A percentile compares a stretch with the other conserved stretches of the same genome.
These are phyloP conservation scores for Trichophyton mentagrophytes DNA, from an alignment of 2,329 filamentous ascomycete genomes.

Conservation along the genomic window DNA sequence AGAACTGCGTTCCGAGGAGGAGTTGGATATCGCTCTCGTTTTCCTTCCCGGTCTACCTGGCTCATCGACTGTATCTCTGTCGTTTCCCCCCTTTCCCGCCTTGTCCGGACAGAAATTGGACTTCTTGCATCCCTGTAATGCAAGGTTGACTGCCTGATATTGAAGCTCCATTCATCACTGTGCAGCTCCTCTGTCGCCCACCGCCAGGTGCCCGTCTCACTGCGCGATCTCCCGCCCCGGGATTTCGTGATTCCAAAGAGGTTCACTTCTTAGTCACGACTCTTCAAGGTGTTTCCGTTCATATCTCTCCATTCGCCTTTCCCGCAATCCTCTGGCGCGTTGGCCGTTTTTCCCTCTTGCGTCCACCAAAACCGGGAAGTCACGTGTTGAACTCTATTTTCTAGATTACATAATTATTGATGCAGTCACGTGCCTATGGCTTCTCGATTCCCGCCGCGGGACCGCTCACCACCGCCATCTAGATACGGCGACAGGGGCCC, in stretches of 20 bases:
- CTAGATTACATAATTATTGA: conserved; percentile 8
- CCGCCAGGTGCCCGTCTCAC: neutral
- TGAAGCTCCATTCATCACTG: neutral
- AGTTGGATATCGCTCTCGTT: neutral
- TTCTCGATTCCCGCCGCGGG: conserved; percentile 52
- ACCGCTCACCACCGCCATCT: conserved; percentile 49
- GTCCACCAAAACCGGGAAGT: neutral
- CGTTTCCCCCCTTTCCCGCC: neutral
- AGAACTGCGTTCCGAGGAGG: neutral
- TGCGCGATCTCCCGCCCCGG: neutral
- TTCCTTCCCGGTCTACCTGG: neutral
- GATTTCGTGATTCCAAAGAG: neutral
- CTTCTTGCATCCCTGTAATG: conserved; percentile 1
- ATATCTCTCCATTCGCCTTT: neutral
- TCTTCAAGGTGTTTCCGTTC: neutral
- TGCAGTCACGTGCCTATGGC: conserved; percentile 30
- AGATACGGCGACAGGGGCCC: conserved; percentile 58
- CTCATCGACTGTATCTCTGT: neutral
- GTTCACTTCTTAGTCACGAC: neutral
- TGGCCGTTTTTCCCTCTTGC: neutral
- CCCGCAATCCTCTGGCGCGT: neutral
- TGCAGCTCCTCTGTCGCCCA: neutral
- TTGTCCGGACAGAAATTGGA: neutral
- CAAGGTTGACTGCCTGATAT: neutral
- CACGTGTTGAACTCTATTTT: neutral